phyloP scores from a whole-genome alignment of 2,329 filamentous ascomycete species.

The Penicillium sp. region DNA sequence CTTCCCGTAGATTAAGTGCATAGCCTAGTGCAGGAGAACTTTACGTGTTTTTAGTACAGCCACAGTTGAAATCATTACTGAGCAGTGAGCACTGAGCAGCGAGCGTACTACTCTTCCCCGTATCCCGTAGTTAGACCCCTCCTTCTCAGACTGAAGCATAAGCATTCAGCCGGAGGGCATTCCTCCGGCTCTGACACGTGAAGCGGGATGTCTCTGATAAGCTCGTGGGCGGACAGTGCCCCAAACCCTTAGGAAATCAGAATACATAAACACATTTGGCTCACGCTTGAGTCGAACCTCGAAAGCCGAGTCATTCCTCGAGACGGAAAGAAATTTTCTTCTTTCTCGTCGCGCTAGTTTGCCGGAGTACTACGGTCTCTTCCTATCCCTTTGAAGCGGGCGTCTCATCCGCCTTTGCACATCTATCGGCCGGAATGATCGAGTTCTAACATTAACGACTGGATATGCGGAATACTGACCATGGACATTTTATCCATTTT shows the following conservation, averaged over 20 bases:
- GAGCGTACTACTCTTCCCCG: background rate
- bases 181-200: constrained; percentile 16
- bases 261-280: constrained; percentile 20
- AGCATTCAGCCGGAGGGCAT: constrained; percentile 9
- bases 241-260: constrained; percentile 15
- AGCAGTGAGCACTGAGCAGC: background rate
- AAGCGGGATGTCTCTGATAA: constrained; percentile 17
- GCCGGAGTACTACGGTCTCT: background rate
- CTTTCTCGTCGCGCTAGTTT: background rate
- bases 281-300: background rate
- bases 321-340: background rate
- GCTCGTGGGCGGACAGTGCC: constrained; percentile 3
- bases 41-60: background rate
- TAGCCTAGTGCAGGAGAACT: background rate
- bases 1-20: background rate
- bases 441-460: background rate
- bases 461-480: constrained; percentile 1
- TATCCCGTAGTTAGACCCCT: background rate
- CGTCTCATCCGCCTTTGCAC: background rate
- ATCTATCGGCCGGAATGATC: background rate
- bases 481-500: constrained; percentile 16
- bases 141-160: constrained; percentile 3
- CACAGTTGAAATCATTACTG: background rate
- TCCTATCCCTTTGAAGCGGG: background rate
- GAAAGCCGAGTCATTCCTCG: background rate